Base-by-base conservation (phyloP, 116 monocot genomes). In the Trichopus zeylanicus region DNA sequence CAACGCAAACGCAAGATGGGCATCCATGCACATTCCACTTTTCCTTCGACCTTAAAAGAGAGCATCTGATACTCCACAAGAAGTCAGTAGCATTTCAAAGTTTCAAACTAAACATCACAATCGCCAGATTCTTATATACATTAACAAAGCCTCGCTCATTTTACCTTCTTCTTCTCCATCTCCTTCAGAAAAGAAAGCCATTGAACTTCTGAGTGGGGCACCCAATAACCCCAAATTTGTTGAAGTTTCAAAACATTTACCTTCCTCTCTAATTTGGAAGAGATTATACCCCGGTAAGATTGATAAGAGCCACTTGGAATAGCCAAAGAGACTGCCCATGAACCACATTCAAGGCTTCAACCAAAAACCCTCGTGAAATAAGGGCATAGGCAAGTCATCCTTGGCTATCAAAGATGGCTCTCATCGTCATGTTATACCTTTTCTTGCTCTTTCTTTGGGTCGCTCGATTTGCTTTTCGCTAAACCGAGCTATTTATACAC, bases 321-420 rank as follows among this genome's bases (percentile, higher is more conserved):
- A 69, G 61, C 69, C 69, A 69, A 61, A 60, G 60, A 60, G 51
- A 61, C 69, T 54, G 69, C 54, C 69, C 60, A 60, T 61, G 9
- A 27, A 34, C 33, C 53, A 51, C 20, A 51, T 7, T 0, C 26
- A 52, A n/a, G 33, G 27, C 51, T 31, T 10, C 10, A 59, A 6
- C 24, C 21, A 18, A 58, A 22, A 10, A 9, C 2, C 18, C 15
- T 28, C 5, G 11, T 10, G 9, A 54, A 24, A 26, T 26, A 24
- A 20, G 51, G 34, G 33, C 22, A 53, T 26, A 53, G 69, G 69
- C 69, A 69, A 69, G 61, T 61, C 69, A 69, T 69, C 69, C 69
- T 69, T 69, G 69, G 69, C 69, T 69, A 69, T 21, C 69, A 69
- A 60, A 66, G 59, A 61, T 60, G 38, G 35, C 59, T 26, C 48